Evolutionary conservation across 2,329 filamentous ascomycete species (phyloP).

Genomic region (Penicillium vulpinum): DNA sequence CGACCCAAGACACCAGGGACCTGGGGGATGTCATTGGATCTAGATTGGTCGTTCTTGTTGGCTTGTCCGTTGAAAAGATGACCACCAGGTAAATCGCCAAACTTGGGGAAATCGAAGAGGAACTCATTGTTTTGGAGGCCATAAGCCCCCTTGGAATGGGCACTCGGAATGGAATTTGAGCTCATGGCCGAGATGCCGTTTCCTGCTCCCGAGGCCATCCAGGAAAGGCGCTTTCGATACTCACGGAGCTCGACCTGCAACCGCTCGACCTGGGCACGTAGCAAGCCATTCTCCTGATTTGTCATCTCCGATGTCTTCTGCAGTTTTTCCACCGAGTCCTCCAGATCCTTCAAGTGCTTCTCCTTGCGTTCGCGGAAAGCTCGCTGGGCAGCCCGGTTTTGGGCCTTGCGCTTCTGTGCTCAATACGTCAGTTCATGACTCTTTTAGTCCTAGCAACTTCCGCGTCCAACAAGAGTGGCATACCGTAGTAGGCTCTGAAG

Average conservation of each 20-base stretch:
- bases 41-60: conserved; percentile 35
- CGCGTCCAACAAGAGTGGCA: conserved; percentile 39
- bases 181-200: conserved; percentile 50
- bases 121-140: conserved; percentile 76
- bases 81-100: conserved; percentile 68
- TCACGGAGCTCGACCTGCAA: conserved; percentile 82
- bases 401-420: conserved; percentile 70
- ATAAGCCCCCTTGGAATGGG: conserved; percentile 50
- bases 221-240: conserved; percentile 81
- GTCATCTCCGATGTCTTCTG: conserved; percentile 81
- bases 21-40: conserved; percentile 20
- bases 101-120: conserved; percentile 94
- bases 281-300: conserved; percentile 79
- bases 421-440: conserved; percentile 22
- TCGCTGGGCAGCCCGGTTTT: conserved; percentile 88
- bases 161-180: conserved; percentile 48
- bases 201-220: conserved; percentile 54
- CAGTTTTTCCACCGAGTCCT: conserved; percentile 60
- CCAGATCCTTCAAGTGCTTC: conserved; percentile 61
- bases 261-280: conserved; percentile 85
- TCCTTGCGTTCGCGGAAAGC: conserved; percentile 95
- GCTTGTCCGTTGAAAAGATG: conserved; percentile 54
- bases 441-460: background rate
- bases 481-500: conserved; percentile 93
- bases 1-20: conserved; percentile 35